These are phyloP conservation scores for Marasmius fiardii DNA, from an alignment of 1,284 basidiomycete species.

Conservation along the genomic window DNA sequence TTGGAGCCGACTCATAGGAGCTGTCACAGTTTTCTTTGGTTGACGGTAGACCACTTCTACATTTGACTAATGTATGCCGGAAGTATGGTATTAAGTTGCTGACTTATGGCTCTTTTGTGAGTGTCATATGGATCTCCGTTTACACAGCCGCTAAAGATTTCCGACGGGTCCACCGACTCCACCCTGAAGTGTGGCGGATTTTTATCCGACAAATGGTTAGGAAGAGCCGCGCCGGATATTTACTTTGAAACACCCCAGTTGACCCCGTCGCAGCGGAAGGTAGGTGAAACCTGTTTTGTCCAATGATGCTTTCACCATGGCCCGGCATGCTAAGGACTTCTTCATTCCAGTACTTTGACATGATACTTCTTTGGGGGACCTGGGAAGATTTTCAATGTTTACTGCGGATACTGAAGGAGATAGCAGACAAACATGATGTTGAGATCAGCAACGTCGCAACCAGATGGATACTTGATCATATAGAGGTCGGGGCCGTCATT, in stretches of 20 bases:
- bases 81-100: conserved; percentile 54
- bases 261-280: conserved; percentile 64
- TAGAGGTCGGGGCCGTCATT: conserved; percentile 57
- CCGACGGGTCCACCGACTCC: not conserved
- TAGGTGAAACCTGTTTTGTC: conserved; percentile 17
- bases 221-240: conserved; percentile 47
- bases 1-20: too few species aligned
- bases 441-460: conserved; percentile 59
- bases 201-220: conserved; percentile 55
- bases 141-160: conserved; percentile 5
- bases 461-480: conserved; percentile 59
- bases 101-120: conserved; percentile 58
- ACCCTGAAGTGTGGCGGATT: conserved; percentile 55
- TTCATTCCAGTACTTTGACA: conserved; percentile 50
- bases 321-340: not conserved
- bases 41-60: conserved; percentile 53
- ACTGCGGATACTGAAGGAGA: conserved; percentile 38
- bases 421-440: conserved; percentile 48
- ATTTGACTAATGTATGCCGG: conserved; percentile 54
- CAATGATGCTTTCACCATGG: too few species aligned
- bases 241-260: conserved; percentile 38
- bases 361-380: conserved; percentile 53
- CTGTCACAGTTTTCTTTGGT: conserved; percentile 65
- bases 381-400: conserved; percentile 55
- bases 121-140: conserved; percentile 20